phyloP scores from a whole-genome alignment of 768 basidiomycete genomes.

The Auricularia sp. region DNA sequence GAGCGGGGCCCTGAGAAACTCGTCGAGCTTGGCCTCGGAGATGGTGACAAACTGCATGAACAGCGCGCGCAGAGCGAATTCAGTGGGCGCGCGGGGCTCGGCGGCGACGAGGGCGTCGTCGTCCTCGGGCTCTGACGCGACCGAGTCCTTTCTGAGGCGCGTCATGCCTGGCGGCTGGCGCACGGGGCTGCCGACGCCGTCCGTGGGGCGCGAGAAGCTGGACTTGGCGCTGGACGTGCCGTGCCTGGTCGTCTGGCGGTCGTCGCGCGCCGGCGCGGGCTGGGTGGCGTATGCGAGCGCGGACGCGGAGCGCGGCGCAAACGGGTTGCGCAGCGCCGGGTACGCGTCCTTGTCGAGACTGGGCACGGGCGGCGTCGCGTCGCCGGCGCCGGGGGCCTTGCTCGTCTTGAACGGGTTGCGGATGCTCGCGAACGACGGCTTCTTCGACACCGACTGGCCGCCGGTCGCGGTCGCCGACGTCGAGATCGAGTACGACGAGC shows the following conservation, averaged over 20 bases:
- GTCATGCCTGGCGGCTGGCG: constrained; percentile 61
- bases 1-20: constrained; percentile 55
- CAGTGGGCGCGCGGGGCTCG: constrained; percentile 74
- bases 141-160: constrained; percentile 33
- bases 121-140: constrained; percentile 26
- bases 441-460: constrained; percentile 44
- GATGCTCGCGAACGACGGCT: constrained; percentile 76
- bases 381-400: constrained; percentile 36
- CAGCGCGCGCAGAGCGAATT: constrained; percentile 80
- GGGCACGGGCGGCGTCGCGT: constrained; percentile 59
- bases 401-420: constrained; percentile 76
- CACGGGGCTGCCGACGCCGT: constrained; percentile 17
- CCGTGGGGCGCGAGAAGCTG: constrained; percentile 2
- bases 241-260: constrained; percentile 29
- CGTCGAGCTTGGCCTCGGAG: constrained; percentile 71
- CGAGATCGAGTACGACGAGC: constrained; percentile 54
- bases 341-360: constrained; percentile 56
- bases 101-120: constrained; percentile 53
- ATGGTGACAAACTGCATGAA: constrained; percentile 77
- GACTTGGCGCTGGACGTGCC: not conserved
- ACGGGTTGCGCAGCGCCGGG: constrained; percentile 68
- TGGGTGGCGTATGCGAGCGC: constrained; percentile 45
- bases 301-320: constrained; percentile 63
- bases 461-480: constrained; percentile 29
- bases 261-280: constrained; percentile 13